Evolutionary conservation across 2,329 filamentous ascomycete species (phyloP).

Genomic region (Trichoderma sp.): DNA sequence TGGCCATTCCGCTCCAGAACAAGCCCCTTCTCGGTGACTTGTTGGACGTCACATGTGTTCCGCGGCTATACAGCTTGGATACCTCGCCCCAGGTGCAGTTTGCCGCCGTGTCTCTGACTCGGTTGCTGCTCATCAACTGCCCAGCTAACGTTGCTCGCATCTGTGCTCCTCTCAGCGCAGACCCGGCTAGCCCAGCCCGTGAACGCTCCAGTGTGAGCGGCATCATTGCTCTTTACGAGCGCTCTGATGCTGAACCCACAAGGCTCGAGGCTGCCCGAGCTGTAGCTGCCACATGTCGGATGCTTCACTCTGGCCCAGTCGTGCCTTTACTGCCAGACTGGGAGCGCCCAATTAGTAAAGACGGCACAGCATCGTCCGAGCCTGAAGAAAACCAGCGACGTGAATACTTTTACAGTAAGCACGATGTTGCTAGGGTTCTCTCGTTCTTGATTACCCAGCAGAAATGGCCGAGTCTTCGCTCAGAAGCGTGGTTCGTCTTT

Average conservation of each 20-base stretch:
- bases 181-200: constrained; percentile 26
- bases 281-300: constrained; percentile 51
- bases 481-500: constrained; percentile 61
- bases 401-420: constrained; percentile 43
- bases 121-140: constrained; percentile 54
- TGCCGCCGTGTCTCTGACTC: constrained; percentile 55
- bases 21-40: constrained; percentile 51
- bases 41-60: constrained; percentile 45
- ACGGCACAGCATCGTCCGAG: background rate
- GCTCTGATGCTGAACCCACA: constrained; percentile 48
- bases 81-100: constrained; percentile 57
- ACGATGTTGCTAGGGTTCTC: constrained; percentile 41
- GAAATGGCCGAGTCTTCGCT: constrained; percentile 58
- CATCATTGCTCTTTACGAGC: constrained; percentile 38
- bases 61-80: constrained; percentile 53
- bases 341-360: constrained; percentile 31
- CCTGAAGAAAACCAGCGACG: constrained; percentile 26
- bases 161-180: constrained; percentile 41
- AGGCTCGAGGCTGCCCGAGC: constrained; percentile 59
- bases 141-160: constrained; percentile 50
- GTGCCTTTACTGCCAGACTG: constrained; percentile 35
- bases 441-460: constrained; percentile 53
- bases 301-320: constrained; percentile 46
- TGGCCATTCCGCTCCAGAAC: constrained; percentile 56
- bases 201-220: constrained; percentile 36